Evolutionary conservation across 257 asterid genomes (phyloP).

Genomic region (Dorcoceras hygrometricum): DNA sequence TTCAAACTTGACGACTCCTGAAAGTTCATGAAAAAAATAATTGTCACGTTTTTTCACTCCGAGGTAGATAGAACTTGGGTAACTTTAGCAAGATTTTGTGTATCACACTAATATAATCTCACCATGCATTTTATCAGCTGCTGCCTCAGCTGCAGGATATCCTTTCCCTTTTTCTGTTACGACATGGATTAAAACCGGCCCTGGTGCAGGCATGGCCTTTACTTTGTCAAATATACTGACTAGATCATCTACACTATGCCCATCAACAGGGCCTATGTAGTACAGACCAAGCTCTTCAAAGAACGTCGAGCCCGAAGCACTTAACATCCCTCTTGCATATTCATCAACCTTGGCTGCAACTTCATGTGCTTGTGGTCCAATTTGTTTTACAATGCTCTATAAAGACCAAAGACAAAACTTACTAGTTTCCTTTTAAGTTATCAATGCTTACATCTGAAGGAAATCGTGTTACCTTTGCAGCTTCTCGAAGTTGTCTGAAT

Average conservation of each 20-base stretch:
- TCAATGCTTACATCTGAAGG: neutral
- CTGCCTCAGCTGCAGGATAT: slow-evolving; percentile 71
- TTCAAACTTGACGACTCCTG: slow-evolving; percentile 82
- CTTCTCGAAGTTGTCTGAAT: slow-evolving; percentile 73
- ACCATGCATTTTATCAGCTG: slow-evolving; percentile 84
- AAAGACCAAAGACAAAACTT: neutral
- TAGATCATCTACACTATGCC: slow-evolving; percentile 61
- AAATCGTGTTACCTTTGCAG: slow-evolving; percentile 52
- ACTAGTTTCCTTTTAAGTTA: neutral
- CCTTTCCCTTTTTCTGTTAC: slow-evolving; percentile 82
- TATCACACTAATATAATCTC: slow-evolving; percentile 12
- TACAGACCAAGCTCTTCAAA: slow-evolving; percentile 83
- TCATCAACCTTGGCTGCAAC: slow-evolving; percentile 82
- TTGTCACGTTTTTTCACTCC: neutral
- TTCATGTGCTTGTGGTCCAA: slow-evolving; percentile 74
- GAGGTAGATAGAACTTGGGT: neutral
- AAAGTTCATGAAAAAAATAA: neutral
- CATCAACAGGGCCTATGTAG: slow-evolving; percentile 81
- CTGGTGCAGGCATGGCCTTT: slow-evolving; percentile 64
- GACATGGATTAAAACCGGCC: slow-evolving; percentile 75
- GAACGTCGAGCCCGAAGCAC: slow-evolving; percentile 64
- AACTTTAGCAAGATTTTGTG: neutral
- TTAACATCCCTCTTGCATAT: slow-evolving; percentile 81
- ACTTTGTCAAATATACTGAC: slow-evolving; percentile 58
- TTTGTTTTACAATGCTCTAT: slow-evolving; percentile 66